These are phyloP conservation scores for Bothriochloa decipiens DNA, from an alignment of 176 grass and related monocot species.

Conservation along the genomic window DNA sequence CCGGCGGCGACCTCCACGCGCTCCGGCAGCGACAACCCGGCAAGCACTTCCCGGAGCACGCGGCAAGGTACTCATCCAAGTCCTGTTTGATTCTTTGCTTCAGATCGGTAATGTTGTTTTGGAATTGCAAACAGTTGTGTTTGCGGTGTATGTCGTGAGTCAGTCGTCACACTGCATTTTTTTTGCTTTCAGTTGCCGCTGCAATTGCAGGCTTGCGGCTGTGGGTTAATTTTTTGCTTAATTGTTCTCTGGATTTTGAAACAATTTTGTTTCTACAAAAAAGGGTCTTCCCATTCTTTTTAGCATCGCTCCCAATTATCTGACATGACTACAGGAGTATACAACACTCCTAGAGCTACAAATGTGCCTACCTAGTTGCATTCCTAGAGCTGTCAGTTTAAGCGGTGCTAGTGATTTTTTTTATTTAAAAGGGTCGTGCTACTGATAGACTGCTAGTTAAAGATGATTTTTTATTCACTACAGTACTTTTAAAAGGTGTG, in stretches of 20 bases:
- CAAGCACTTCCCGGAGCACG: constrained; percentile 71
- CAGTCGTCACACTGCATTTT: not conserved
- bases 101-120: not conserved
- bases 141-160: not conserved
- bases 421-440: not conserved
- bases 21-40: constrained; percentile 76
- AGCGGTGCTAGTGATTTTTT: not conserved
- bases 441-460: constrained; percentile 13
- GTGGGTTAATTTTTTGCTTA: not conserved
- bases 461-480: not conserved
- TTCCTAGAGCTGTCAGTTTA: constrained; percentile 15
- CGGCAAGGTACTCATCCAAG: constrained; percentile 45
- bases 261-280: not conserved
- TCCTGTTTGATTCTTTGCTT: not conserved
- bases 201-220: not conserved
- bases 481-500: not conserved
- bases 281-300: not conserved
- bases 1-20: constrained; percentile 88
- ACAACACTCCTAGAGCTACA: not conserved
- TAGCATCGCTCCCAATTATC: not conserved
- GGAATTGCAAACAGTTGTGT: not conserved
- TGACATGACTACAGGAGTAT: not conserved
- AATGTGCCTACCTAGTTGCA: not conserved
- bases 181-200: not conserved
- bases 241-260: not conserved